Evolutionary conservation across 179 eudicot genomes (phyloP), one percentile per base, ranked within the genome.

Genomic region (Silene coronaria): DNA sequence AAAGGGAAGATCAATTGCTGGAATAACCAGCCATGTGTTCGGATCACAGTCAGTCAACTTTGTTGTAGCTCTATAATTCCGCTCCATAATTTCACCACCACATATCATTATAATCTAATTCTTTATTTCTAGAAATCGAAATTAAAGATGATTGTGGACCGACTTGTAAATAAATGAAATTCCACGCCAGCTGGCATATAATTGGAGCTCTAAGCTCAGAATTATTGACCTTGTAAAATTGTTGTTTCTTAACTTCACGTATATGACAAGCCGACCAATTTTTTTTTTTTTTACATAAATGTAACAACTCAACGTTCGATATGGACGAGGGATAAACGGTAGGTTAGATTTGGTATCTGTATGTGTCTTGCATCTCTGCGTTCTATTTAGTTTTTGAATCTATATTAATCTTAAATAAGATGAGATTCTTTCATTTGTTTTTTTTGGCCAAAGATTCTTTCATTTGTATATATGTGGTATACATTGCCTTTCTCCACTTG

Each of bases 261-360:
- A 63, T 32, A 34, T 67, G 27, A 67, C 71, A 34, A 36, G 51
- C 45, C 71, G 26, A 67, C 71, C 71, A 65, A n/a, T n/a, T n/a
- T n/a, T n/a, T n/a, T n/a, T n/a, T n/a, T n/a, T n/a, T 65, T 65
- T 65, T 17, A 17, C 19, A 9, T 30, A 4, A 17, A 7, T 42
- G n/a, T 26, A 46, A 22, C 28, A 46, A 6, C 30, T 14, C 58
- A 69, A 2, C 30, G 9, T 69, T 46, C 9, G 72, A 45, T 69
- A 45, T 22, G 32, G 27, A 42, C 58, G 3, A 67, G 27, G 51
- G 17, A 4, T 14, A 42, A 19, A 68, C 21, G n/a, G 16, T 68
- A 24, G 72, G 12, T 22, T 19, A 11, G 55, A 42, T 68, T 68
- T 68, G 57, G 57, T 4, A 23, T 67, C 13, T 8, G 22, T 66